Evolutionary conservation across 805 yeast genomes (phyloP), one percentile per base, ranked within the genome.

Genomic region (Candida awuae): DNA sequence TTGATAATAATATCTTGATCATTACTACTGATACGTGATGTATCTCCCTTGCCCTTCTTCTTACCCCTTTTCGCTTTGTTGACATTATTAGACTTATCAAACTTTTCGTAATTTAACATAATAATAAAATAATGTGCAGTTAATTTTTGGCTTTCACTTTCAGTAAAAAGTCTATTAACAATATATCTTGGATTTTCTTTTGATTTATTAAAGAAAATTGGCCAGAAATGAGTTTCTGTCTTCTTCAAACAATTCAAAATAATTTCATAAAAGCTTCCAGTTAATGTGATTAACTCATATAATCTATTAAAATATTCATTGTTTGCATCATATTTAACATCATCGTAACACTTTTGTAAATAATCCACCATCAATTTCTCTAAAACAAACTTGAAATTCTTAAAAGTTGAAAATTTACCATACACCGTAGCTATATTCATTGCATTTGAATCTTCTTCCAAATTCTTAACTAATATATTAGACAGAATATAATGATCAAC

Each of bases 161-260:
- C 54, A 7, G 62, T 58, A 32, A 56, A 49, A 13, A 72, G 59
- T 21, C 66, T 52, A 27, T 66, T 55, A 34, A 65, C 56, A 66
- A 71, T 65, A 17, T 62, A 61, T 13, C 70, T 58, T 2, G 79
- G 80, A 0, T 68, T 62, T 25, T 63, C 61, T 3, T 60, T 51
- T 18, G 69, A 52, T 18, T 63, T 57, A 4, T 53, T 46, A 49
- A 74, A 74, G 41, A 73, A 72, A n/a, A 52, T 54, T 4, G 56
- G 37, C 80, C 80, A 74, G 45, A 67, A 67, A 21, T 62, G 66
- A 22, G 66, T 65, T 52, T 74, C 80, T 18, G 73, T 71, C 42
- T 74, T 74, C 40, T 77, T 62, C 45, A 74, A 59, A 52, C 77
- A 70, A 43, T 70, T 73, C 33, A 73, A 61, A 38, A 66, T 67